phyloP scores from a whole-genome alignment of 176 grass and related monocot genomes.

The Carex littledalei region DNA sequence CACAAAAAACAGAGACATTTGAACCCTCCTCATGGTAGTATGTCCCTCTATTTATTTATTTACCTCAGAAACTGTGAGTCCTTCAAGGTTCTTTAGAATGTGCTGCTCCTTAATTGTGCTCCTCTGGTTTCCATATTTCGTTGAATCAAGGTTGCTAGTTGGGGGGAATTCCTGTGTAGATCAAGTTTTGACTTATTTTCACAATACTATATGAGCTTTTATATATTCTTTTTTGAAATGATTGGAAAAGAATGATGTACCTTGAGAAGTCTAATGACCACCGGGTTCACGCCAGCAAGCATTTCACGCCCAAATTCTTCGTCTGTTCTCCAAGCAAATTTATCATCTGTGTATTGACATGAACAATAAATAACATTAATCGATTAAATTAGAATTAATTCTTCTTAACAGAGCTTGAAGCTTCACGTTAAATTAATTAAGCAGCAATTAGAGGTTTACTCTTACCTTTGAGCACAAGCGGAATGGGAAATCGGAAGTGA shows the following conservation, averaged over 20 bases:
- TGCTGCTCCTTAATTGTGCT: slow-evolving; percentile 69
- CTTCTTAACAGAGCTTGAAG: too few relatives aligned
- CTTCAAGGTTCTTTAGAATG: slow-evolving; percentile 56
- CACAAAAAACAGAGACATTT: too few relatives aligned
- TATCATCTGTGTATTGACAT: slow-evolving; percentile 30
- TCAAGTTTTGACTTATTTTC: background rate
- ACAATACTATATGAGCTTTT: background rate
- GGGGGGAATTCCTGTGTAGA: slow-evolving; percentile 61
- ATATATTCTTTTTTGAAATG: too few relatives aligned
- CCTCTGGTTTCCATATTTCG: slow-evolving; percentile 57
- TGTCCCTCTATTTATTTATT: background rate
- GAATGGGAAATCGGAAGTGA: slow-evolving; percentile 51
- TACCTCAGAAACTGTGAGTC: slow-evolving; percentile 52
- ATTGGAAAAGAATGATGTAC: slow-evolving; percentile 24
- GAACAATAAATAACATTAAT: background rate
- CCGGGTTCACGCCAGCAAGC: slow-evolving; percentile 87
- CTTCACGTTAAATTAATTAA: too few relatives aligned
- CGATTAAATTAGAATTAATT: too few relatives aligned
- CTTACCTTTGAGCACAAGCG: slow-evolving; percentile 63
- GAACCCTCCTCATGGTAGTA: background rate
- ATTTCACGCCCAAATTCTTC: slow-evolving; percentile 92
- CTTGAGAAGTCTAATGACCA: slow-evolving; percentile 58
- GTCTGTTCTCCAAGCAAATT: slow-evolving; percentile 74
- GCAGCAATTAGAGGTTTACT: background rate
- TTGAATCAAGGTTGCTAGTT: slow-evolving; percentile 60